phyloP scores from a whole-genome alignment of 2,329 filamentous ascomycete genomes.

The Ophiocordyceps camponoti-leonardi region DNA sequence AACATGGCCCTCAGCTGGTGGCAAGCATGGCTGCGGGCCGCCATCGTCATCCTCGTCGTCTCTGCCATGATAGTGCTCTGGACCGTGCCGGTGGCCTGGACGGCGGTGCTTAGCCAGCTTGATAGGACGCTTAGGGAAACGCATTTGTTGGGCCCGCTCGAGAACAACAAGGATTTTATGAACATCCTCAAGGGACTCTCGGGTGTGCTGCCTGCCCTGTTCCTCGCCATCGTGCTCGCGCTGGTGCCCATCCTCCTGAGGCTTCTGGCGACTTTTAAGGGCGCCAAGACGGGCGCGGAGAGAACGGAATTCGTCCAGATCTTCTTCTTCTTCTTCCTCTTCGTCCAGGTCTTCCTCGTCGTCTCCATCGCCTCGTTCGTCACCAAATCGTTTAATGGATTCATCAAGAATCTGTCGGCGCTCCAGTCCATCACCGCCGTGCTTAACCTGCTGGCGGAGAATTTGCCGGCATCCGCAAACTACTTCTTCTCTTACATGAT shows the following conservation, averaged over 20 bases:
- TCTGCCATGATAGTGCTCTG: slow-evolving; percentile 68
- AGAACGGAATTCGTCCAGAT: slow-evolving; percentile 71
- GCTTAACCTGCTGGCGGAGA: slow-evolving; percentile 54
- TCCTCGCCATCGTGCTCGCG: slow-evolving; percentile 64
- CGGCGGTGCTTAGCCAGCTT: slow-evolving; percentile 66
- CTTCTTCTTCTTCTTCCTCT: slow-evolving; percentile 88
- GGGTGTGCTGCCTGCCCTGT: slow-evolving; percentile 67
- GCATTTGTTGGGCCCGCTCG: slow-evolving; percentile 54
- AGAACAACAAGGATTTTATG: slow-evolving; percentile 37
- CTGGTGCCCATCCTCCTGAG: slow-evolving; percentile 66
- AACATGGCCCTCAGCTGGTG: slow-evolving; percentile 96
- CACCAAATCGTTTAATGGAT: slow-evolving; percentile 40
- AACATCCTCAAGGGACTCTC: slow-evolving; percentile 50
- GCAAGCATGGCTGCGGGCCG: slow-evolving; percentile 63
- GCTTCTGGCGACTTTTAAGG: slow-evolving; percentile 55
- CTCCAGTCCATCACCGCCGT: slow-evolving; percentile 44
- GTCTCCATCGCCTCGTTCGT: slow-evolving; percentile 72
- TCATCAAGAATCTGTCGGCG: slow-evolving; percentile 33
- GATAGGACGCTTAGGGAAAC: slow-evolving; percentile 48
- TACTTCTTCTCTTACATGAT: slow-evolving; percentile 99
- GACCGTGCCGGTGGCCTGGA: slow-evolving; percentile 82
- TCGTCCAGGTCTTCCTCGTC: slow-evolving; percentile 87
- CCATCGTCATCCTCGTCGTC: slow-evolving; percentile 47
- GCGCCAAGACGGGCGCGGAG: slow-evolving; percentile 66
- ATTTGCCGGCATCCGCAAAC: slow-evolving; percentile 73